Percentiles rank a stretch among this genome's conserved stretches.
These are phyloP conservation scores for Pichia paraexigua DNA, from an alignment of 805 yeast genomes.

Conservation along the genomic window DNA sequence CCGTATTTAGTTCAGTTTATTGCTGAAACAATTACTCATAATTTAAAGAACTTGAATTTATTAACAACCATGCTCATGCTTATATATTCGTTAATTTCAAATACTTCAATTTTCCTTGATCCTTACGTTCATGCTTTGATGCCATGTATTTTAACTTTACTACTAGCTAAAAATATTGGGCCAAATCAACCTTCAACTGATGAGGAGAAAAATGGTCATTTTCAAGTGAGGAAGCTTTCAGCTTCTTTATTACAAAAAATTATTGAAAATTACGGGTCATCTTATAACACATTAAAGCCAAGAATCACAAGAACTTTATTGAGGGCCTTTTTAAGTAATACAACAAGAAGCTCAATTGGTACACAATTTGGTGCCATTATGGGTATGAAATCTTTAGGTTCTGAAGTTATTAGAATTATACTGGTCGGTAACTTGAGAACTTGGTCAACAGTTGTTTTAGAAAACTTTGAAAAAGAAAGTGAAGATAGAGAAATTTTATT, in stretches of 20 bases:
- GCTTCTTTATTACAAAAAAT: constrained; percentile 75
- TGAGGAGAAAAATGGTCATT: constrained; percentile 26
- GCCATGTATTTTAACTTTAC: constrained; percentile 90
- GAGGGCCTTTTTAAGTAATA: constrained; percentile 73
- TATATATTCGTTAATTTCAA: constrained; percentile 73
- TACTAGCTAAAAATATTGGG: constrained; percentile 87
- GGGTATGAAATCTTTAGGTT: constrained; percentile 78
- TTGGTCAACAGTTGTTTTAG: constrained; percentile 63
- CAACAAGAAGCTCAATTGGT: constrained; percentile 68
- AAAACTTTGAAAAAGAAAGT: constrained; percentile 16
- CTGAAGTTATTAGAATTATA: constrained; percentile 78
- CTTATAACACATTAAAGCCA: constrained; percentile 84
- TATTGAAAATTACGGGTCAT: constrained; percentile 70
- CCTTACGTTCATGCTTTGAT: constrained; percentile 94
- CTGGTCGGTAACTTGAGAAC: constrained; percentile 75
- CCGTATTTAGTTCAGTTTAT: constrained; percentile 95
- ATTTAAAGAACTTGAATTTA: constrained; percentile 61
- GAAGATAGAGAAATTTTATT: constrained; percentile 20
- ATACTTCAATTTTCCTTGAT: constrained; percentile 79
- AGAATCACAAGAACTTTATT: constrained; percentile 88
- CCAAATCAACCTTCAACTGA: constrained; percentile 14
- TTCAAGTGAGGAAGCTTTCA: constrained; percentile 79
- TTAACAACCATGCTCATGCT: constrained; percentile 84
- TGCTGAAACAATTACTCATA: constrained; percentile 90
- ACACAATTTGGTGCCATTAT: constrained; percentile 88